Base-by-base conservation (phyloP, 352 stramenopile species). In the Saprolegnia parasitica region DNA sequence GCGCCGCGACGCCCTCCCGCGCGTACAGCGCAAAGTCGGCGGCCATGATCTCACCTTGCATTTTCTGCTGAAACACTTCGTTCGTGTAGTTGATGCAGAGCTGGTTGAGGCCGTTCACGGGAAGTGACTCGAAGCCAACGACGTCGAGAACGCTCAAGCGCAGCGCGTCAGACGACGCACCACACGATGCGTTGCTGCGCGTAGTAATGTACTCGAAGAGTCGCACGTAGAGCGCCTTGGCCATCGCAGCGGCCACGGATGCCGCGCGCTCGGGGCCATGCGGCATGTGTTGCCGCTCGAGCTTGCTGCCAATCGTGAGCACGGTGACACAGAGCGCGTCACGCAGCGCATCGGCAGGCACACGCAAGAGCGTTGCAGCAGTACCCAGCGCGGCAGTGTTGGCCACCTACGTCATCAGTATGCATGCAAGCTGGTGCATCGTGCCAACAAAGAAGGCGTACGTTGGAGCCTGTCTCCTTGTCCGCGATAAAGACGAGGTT, bases 181-280 rank as follows among this genome's bases (percentile, higher is more conserved):
- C 89, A 64, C 92, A 91, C 20, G 84, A 80, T 68, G 81, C 81
- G 80, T 91, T 91, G 61, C 91, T 84, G 40, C 81, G 78, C 73
- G 93, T 80, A 63, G 99, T 94, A 35, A 99, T 81, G 96, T 95
- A 99, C 67, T 98, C 78, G 73, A 99, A 99, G 8, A 98, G 74
- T 73, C 94, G 91, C 8, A 88, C 96, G 79, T 99, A 99, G 52
- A 98, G 89, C 37, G 96, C 81, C 81, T 98, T 99, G n/a, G 96
- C 93, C 40, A 99, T 39, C 15, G 63, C 63, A 37, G 24, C 52
- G 13, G 35, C n/a, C 11, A 9, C 52, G 24, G 24, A 16, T 15
- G 24, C 16, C 11, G 52, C 52, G 35, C 52, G 13, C 13, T 15
- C 52, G 13, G 35, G 24, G 13, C 13, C 52, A 24, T 60, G 24